Conservation (phyloP, 106 monocot genomes). For the Hemerocallis citrina region DNA sequence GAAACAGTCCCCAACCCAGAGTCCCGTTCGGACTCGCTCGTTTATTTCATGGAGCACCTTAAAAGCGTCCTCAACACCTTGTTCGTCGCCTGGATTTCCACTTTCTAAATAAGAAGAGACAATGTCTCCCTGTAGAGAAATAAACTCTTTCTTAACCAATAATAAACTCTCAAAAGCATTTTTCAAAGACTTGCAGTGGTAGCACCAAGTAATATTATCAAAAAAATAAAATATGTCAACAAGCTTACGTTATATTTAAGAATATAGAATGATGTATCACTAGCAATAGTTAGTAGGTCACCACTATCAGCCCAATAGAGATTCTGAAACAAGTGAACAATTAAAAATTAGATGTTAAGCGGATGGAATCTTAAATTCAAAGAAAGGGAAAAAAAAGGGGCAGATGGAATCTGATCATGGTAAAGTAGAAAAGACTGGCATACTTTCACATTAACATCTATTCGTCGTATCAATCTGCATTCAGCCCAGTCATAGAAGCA, state of each 20-base stretch:
- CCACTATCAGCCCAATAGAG: constrained; percentile 98
- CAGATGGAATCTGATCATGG: background rate
- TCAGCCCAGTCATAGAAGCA: constrained; percentile 99
- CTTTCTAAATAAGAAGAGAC: constrained; percentile 76
- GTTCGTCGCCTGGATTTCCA: constrained; percentile 60
- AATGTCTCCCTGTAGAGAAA: constrained; percentile 53
- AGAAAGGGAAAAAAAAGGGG: too few relatives aligned
- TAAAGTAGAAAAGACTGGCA: background rate
- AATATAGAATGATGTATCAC: constrained; percentile 90
- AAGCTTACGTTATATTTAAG: constrained; percentile 83
- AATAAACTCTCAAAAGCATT: background rate
- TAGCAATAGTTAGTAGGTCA: constrained; percentile 88
- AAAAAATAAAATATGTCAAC: background rate
- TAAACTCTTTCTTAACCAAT: background rate
- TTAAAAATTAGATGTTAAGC: background rate
- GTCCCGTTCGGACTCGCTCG: constrained; percentile 82
- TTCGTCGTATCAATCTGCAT: constrained; percentile 87
- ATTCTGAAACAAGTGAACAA: constrained; percentile 45
- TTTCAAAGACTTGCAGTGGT: background rate
- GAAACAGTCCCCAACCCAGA: constrained; percentile 99
- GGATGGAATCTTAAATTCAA: too few relatives aligned
- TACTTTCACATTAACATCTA: constrained; percentile 95
- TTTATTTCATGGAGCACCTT: constrained; percentile 84
- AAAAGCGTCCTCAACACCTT: constrained; percentile 95
- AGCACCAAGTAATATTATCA: background rate